Percentiles rank a stretch among this genome's conserved stretches.
These are phyloP conservation scores for Metschnikowia matae DNA, from an alignment of 805 yeast species.

Conservation along the genomic window DNA sequence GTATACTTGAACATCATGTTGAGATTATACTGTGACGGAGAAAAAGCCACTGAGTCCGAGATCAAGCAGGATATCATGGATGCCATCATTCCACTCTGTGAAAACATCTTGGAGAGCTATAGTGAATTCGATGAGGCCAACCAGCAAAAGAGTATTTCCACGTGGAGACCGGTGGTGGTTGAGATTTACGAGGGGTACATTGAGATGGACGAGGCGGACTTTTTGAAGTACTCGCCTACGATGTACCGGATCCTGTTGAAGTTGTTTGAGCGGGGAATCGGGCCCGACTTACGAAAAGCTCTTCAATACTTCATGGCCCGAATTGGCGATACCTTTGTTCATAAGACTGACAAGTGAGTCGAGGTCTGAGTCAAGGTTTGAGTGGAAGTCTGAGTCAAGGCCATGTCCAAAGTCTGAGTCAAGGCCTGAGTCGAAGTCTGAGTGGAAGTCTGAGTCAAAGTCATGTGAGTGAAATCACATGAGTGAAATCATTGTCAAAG, in stretches of 20 bases:
- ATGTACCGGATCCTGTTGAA: slow-evolving; percentile 58
- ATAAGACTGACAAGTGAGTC: not conserved
- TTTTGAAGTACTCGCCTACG: slow-evolving; percentile 51
- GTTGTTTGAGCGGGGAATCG: slow-evolving; percentile 57
- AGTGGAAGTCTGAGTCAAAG: too few relatives aligned
- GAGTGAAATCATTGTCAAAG: too few relatives aligned
- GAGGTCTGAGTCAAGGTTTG: too few relatives aligned
- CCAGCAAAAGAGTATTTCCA: slow-evolving; percentile 70
- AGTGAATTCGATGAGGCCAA: slow-evolving; percentile 71
- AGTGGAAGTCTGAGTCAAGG: too few relatives aligned
- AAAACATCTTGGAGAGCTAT: slow-evolving; percentile 64
- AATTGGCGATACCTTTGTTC: slow-evolving; percentile 42
- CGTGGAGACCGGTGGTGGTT: slow-evolving; percentile 91
- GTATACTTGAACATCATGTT: slow-evolving; percentile 79
- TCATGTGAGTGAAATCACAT: too few relatives aligned
- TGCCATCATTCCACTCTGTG: slow-evolving; percentile 62
- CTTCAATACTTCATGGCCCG: slow-evolving; percentile 55
- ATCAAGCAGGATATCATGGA: slow-evolving; percentile 50
- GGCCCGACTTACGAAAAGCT: slow-evolving; percentile 58
- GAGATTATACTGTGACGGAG: slow-evolving; percentile 67
- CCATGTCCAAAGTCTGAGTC: too few relatives aligned
- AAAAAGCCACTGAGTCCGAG: slow-evolving; percentile 42
- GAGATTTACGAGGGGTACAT: slow-evolving; percentile 81
- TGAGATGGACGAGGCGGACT: slow-evolving; percentile 72
- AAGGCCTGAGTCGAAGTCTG: too few relatives aligned